Conservation (phyloP, 2,329 filamentous ascomycete genomes). For the Fusarium bactridioides region DNA sequence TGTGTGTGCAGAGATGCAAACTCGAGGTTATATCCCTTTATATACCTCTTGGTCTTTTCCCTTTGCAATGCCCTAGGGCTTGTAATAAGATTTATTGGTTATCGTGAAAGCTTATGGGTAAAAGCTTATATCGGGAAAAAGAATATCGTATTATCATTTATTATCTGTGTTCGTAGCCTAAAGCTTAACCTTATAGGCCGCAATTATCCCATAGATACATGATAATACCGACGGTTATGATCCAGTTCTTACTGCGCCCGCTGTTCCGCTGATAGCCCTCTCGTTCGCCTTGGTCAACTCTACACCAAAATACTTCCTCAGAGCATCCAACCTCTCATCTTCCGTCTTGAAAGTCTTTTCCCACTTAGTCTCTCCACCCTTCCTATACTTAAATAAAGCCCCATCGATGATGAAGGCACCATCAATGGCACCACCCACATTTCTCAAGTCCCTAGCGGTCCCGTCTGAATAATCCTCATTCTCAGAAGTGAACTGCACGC, state of each 20-base stretch:
- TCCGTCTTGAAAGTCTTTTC: conserved; percentile 4
- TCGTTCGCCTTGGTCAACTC: not conserved
- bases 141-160: no score
- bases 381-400: not conserved
- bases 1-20: no score
- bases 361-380: not conserved
- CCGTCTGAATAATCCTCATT: not conserved
- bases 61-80: no score
- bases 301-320: conserved; percentile 13
- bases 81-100: no score
- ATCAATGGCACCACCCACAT: not conserved
- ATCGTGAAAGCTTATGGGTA: no score
- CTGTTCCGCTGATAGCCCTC: conserved; percentile 14
- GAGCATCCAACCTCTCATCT: not conserved
- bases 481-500: conserved; percentile 16
- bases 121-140: no score
- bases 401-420: conserved; percentile 18
- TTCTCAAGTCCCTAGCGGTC: not conserved
- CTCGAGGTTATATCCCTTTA: not conserved
- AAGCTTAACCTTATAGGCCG: no score
- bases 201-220: no score
- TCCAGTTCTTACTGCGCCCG: not conserved
- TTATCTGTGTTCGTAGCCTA: no score
- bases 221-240: not conserved
- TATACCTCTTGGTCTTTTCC: no score